phyloP scores from a whole-genome alignment of 2,329 filamentous ascomycete species.

The Claviceps sp. region DNA sequence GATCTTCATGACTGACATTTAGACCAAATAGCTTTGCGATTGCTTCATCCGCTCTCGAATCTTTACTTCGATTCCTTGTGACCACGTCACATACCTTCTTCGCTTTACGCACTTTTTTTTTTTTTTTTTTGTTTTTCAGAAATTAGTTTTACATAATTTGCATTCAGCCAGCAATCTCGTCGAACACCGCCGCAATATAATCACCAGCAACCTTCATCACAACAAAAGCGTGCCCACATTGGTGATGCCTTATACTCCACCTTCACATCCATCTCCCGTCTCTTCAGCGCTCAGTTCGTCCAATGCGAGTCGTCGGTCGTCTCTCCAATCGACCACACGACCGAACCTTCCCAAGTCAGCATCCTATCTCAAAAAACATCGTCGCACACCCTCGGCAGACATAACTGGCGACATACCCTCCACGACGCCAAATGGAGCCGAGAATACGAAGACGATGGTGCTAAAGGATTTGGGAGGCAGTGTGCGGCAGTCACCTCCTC shows the following conservation, averaged over 20 bases:
- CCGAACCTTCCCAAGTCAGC: constrained; percentile 48
- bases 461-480: constrained; percentile 37
- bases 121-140: constrained; percentile 3
- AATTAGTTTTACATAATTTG: not conserved
- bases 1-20: not conserved
- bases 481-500: constrained; percentile 73
- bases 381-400: constrained; percentile 40
- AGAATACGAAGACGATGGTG: constrained; percentile 15
- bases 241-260: constrained; percentile 82
- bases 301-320: constrained; percentile 43
- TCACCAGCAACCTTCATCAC: not conserved
- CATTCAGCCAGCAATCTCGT: not conserved
- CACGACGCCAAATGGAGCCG: constrained; percentile 13
- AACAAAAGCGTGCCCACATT: constrained; percentile 12
- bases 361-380: constrained; percentile 51
- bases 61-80: not conserved
- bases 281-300: constrained; percentile 45
- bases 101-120: not conserved
- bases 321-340: constrained; percentile 35
- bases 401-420: constrained; percentile 15
- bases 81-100: not conserved
- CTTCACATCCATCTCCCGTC: constrained; percentile 51
- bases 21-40: not conserved
- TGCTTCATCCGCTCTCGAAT: not conserved
- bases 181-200: not conserved